These are phyloP conservation scores for Raphanus raphanistrum DNA, from an alignment of 345 rosid species.

Conservation along the genomic window DNA sequence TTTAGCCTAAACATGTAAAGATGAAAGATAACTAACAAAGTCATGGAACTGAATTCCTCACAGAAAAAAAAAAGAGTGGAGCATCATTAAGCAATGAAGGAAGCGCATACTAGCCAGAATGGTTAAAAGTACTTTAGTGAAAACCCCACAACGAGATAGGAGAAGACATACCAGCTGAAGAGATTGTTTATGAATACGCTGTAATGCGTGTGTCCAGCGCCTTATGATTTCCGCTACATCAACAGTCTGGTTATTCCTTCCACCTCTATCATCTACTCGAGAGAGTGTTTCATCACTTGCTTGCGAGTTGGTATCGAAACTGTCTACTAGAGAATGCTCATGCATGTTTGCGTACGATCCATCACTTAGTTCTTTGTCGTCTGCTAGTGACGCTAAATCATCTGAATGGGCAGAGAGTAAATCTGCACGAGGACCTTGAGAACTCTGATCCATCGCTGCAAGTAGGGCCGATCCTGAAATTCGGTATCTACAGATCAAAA, in stretches of 20 bases:
- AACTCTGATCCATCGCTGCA: slow-evolving; percentile 97
- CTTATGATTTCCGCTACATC: slow-evolving; percentile 97
- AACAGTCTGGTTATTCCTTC: slow-evolving; percentile 81
- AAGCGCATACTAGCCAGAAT: neutral
- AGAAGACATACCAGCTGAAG: slow-evolving; percentile 77
- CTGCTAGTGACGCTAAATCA: slow-evolving; percentile 49
- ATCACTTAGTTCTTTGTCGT: slow-evolving; percentile 72
- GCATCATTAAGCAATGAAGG: no score
- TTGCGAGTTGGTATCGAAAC: slow-evolving; percentile 49
- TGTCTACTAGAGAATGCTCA: slow-evolving; percentile 47
- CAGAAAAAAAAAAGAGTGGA: neutral
- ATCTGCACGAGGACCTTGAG: slow-evolving; percentile 77
- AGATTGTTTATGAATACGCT: slow-evolving; percentile 96
- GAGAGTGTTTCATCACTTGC: slow-evolving; percentile 67
- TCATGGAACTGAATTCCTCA: slow-evolving; percentile 4
- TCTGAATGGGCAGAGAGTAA: slow-evolving; percentile 54
- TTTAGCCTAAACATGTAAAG: slow-evolving; percentile 65
- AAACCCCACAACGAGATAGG: slow-evolving; percentile 12
- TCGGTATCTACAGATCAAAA: slow-evolving; percentile 69
- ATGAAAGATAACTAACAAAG: slow-evolving; percentile 9
- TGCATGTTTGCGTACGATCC: slow-evolving; percentile 45
- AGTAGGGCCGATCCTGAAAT: slow-evolving; percentile 94
- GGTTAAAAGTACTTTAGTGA: slow-evolving; percentile 2
- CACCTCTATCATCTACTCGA: slow-evolving; percentile 84
- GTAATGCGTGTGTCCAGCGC: slow-evolving; percentile 99